Base-by-base conservation (phyloP, 208 protist species). In the Trypanosoma congolense region DNA sequence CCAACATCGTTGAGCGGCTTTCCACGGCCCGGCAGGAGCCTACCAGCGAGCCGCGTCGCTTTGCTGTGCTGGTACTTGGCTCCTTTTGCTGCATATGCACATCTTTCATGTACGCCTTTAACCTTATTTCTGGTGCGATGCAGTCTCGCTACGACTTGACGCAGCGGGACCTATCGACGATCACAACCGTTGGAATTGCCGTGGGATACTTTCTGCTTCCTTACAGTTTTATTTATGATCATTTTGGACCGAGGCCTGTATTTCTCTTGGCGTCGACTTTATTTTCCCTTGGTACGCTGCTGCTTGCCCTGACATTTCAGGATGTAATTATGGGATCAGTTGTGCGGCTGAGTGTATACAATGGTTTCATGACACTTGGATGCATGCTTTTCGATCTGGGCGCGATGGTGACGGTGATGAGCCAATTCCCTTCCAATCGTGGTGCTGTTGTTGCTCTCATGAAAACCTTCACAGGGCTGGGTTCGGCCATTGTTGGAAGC, bases 381-480 rank as follows among this genome's bases (percentile, higher is more conserved):
- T 77, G 70, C 12, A 56, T 65, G 24, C 69, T 87, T 55, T 92
- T 83, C 28, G 85, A 93, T 46, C 77, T 93, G 38, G 77, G 65
- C 1, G 70, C 59, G 18, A 58, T 86, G 35, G 88, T 93, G 73
- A 90, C 85, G 1, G 58, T 87, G 26, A 56, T 93, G 42, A 77
- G 72, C 51, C 42, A 82, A 9, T 93, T 93, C 61, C 85, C 85
- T 2, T 83, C 73, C 56, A 77, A 74, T 36, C 71, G 80, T 3
- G 85, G 85, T 5, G 79, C 78, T 12, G 74, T 93, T 25, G 83
- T 93, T 47, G 85, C 70, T 2, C 65, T 93, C 1, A 85, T 90
- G 82, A 93, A 93, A 53, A 93, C 81, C 22, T 93, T 85, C 40
- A 82, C 90, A 38, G 85, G 85, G 3, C 61, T 93, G 2, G 85